Base-by-base conservation (phyloP, 208 protist genomes). In the Angomonas ambiguus region DNA sequence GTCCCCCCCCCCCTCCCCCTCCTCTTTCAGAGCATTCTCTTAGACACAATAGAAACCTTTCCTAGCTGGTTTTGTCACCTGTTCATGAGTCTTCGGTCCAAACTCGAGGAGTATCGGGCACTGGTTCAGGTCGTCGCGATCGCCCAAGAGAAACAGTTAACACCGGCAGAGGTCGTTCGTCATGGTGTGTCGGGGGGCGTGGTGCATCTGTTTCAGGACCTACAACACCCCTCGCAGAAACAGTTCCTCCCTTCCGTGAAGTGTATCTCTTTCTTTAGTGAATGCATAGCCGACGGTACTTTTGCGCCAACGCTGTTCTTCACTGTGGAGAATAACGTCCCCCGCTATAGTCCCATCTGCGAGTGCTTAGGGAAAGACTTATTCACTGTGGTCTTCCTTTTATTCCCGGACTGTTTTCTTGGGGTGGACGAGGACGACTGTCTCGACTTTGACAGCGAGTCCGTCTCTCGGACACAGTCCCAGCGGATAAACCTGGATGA, bases 401-500 rank as follows among this genome's bases (percentile, higher is more conserved):
- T 94, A 10, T 94, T 86, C 51, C 78, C 88, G 1, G 88, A 94
- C 34, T 92, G 85, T 63, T 87, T 92, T 49, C 63, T 76, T 5
- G 66, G 71, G 6, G 64, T 65, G 25, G 62, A 59, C 35, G 25
- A 27, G 58, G 0, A 51, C 57, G 24, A 49, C 34, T 13, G 11
- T 42, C 22, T 4, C 41, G 31, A 56, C 66, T 30, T 22, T 53
- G 63, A 76, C 11, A 45, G 53, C 18, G 45, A 69, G 38, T n/a
- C 61, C 28, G 42, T 51, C 5, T 48, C 60, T 3, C 13, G 25
- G 2, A 20, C 35, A 5, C 35, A 53, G 10, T 34, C 53, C 24
- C 53, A 30, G 24, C n/a, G 22, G 53, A 59, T 20, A 20, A 8
- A 10, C 30, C 20, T 32, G 24, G 53, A 22, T 3, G 45, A 13